A percentile compares a stretch with the other conserved stretches of the same genome.
These are phyloP conservation scores for Colletotrichum melonis DNA, from an alignment of 2,329 filamentous ascomycete species.

Conservation along the genomic window DNA sequence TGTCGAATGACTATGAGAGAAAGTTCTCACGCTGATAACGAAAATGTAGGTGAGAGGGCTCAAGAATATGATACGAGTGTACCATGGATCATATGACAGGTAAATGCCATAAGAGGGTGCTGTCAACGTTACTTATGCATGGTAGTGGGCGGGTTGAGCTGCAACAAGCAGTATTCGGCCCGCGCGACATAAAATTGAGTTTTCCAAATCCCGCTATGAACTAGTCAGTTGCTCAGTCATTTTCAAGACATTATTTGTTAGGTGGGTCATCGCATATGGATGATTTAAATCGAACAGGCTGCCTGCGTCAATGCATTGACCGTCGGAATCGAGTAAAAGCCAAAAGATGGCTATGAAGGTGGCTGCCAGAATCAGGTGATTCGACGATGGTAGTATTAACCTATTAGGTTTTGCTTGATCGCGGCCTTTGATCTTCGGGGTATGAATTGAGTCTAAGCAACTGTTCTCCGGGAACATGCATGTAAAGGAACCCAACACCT, in stretches of 20 bases:
- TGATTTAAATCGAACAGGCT: too few species aligned
- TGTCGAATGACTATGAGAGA: background rate
- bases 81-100: too few species aligned
- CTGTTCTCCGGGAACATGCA: background rate
- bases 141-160: background rate
- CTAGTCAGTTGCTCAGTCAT: constrained; percentile 8
- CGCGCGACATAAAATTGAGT: background rate
- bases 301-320: too few species aligned
- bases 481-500: background rate
- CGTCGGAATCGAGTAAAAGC: background rate
- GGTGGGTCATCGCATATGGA: background rate
- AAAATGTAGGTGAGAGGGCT: background rate
- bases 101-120: background rate
- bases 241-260: background rate
- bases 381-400: background rate
- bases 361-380: background rate
- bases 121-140: background rate
- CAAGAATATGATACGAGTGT: background rate
- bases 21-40: background rate
- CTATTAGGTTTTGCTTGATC: background rate
- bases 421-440: background rate
- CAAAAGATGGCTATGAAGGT: too few species aligned
- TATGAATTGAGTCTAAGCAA: background rate
- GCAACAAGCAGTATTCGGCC: background rate
- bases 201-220: background rate